Base-by-base conservation (phyloP, 148 eudicot species). In the Oxyria digyna region DNA sequence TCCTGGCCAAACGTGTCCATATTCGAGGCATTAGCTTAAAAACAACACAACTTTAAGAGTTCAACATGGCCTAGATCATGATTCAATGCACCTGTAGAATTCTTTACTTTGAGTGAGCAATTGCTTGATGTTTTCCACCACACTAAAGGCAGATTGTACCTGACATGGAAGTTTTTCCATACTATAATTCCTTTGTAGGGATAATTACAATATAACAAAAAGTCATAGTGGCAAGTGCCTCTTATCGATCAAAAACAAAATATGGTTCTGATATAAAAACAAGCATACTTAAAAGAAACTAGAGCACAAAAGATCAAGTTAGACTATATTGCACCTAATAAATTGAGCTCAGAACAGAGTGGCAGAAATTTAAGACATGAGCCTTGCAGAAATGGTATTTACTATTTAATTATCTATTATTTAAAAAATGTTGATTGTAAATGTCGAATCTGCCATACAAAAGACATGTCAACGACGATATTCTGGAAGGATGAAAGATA, bases 91-190 rank as follows among this genome's bases (percentile, higher is more conserved):
- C 92, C 89, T 77, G 45, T 71, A 80, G 18, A 71, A 70, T 49
- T 74, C 72, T 67, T 77, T 75, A 1, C 75, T 72, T 73, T 72
- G 68, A 32, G 67, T 24, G 59, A 38, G 75, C 12, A 80, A 42
- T 26, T 80, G 83, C 75, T 74, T 82, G 18, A 88, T 82, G 79
- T 77, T 77, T 55, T 88, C 86, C 42, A 82, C 90, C 37, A 79
- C 72, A 65, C 72, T 75, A 76, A 88, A 84, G 27, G 83, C 73
- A 38, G 79, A 74, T 62, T 67, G 71, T 40, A 85, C 67, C 94
- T 88, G 85, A 80, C 69, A 67, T 43, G 14, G 20, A 26, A 29
- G 31, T 50, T 50, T 35, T 35, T 35, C 38, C 38, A 35, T 35
- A n/a, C 38, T 6, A 35, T 35, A 35, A 6, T 35, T 35, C 38